Evolutionary conservation across 2,329 filamentous ascomycete genomes (phyloP).

Genomic region (Colletotrichum plurivorum): DNA sequence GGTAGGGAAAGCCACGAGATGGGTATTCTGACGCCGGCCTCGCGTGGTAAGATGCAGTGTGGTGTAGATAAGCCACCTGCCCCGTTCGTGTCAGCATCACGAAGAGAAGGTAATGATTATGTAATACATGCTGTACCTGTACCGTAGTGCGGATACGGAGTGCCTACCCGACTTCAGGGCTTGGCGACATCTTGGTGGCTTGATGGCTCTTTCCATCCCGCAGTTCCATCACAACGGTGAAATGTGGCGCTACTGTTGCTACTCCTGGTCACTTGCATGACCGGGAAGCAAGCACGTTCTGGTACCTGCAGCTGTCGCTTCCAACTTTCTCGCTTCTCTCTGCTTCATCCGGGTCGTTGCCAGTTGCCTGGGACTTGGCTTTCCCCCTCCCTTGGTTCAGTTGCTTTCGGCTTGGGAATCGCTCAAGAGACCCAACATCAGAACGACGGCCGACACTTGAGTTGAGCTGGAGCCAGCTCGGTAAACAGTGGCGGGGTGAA

Average conservation of each 20-base stretch:
- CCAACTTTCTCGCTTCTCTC: background rate
- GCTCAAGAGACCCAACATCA: background rate
- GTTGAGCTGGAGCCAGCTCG: too few species aligned
- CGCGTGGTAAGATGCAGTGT: too few species aligned
- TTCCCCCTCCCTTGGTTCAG: background rate
- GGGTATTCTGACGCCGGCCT: too few species aligned
- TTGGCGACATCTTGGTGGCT: background rate
- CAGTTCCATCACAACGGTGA: background rate
- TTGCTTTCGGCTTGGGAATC: background rate
- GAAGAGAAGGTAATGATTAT: background rate
- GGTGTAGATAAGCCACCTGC: too few species aligned
- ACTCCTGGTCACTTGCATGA: constrained; percentile 21
- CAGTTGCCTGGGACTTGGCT: background rate
- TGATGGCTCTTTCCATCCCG: background rate
- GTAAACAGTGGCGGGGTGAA: background rate
- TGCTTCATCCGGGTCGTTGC: constrained; percentile 2
- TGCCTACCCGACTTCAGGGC: too few species aligned
- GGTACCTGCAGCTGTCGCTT: constrained; percentile 36
- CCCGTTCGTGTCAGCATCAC: background rate
- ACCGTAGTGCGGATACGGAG: too few species aligned
- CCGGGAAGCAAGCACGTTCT: constrained; percentile 24
- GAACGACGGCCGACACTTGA: background rate
- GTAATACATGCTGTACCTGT: too few species aligned
- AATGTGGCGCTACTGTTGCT: background rate
- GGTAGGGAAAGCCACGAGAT: too few species aligned